These are phyloP conservation scores for Adiantum capillusveneris DNA, from an alignment of 75 land plant species.

Conservation along the genomic window DNA sequence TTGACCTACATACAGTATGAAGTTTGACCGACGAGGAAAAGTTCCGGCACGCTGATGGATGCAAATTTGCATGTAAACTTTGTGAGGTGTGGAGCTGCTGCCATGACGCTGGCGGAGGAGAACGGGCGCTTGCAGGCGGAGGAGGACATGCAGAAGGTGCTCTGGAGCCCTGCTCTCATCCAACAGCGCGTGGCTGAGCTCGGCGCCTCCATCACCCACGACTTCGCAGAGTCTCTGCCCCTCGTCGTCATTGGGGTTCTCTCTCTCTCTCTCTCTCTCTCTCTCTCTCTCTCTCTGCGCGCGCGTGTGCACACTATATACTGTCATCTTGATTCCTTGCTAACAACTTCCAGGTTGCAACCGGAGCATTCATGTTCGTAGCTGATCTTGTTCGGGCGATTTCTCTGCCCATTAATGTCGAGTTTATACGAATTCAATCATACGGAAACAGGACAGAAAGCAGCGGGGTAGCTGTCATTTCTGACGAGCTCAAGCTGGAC, in stretches of 20 bases:
- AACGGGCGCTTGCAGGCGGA: constrained; percentile 13
- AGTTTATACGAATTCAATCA: constrained; percentile 62
- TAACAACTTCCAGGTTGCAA: constrained; percentile 67
- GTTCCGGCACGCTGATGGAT: too few species aligned
- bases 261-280: too few species aligned
- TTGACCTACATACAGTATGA: too few species aligned
- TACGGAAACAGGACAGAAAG: constrained; percentile 61
- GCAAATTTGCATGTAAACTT: too few species aligned
- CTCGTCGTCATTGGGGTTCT: constrained; percentile 53
- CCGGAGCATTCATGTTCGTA: constrained; percentile 78
- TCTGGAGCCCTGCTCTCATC: constrained; percentile 54
- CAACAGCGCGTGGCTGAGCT: constrained; percentile 50
- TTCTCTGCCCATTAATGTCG: constrained; percentile 46
- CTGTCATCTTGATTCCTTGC: too few species aligned
- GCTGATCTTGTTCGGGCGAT: constrained; percentile 74
- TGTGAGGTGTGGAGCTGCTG: too few species aligned
- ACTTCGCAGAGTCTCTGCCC: constrained; percentile 25
- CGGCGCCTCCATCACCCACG: constrained; percentile 41
- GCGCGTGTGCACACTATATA: too few species aligned
- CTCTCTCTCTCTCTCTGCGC: too few species aligned
- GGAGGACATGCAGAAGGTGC: constrained; percentile 44
- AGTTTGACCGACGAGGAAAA: too few species aligned
- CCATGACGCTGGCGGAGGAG: neutral
- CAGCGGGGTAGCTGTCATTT: constrained; percentile 40
- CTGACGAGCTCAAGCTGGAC: constrained; percentile 53